A percentile compares a stretch with the other conserved stretches of the same genome.
phyloP scores from a whole-genome alignment of 805 yeast genomes.

The Lipomyces yamanashiensis region DNA sequence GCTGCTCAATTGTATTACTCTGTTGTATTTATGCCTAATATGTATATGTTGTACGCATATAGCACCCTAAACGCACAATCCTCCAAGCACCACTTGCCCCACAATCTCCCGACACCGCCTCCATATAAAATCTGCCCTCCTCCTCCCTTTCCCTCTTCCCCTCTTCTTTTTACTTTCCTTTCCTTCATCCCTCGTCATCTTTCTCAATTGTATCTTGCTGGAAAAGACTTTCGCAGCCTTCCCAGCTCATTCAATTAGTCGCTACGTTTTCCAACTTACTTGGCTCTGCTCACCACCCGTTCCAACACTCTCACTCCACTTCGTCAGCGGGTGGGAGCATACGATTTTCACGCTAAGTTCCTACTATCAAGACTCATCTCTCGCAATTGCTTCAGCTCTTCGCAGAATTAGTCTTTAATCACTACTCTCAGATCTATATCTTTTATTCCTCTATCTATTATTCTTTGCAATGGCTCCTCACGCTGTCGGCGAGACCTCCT shows the following conservation, averaged over 20 bases:
- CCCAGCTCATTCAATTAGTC: conserved; percentile 20
- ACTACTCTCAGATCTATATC: conserved; percentile 45
- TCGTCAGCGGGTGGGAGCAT: conserved; percentile 51
- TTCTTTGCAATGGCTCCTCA: conserved; percentile 44
- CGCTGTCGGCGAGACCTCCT: conserved; percentile 37
- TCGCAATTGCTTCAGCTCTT: neutral
- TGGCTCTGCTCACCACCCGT: conserved; percentile 52
- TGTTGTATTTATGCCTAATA: too few species aligned
- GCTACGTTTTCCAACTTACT: conserved; percentile 51
- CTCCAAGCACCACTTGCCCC: too few species aligned
- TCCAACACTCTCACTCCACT: conserved; percentile 49
- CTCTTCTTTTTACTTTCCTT: neutral
- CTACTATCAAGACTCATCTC: neutral
- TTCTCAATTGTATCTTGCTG: neutral
- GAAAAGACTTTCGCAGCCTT: conserved; percentile 7
- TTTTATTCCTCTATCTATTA: conserved; percentile 30
- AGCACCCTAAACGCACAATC: too few species aligned
- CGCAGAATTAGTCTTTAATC: too few species aligned
- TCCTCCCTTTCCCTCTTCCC: neutral
- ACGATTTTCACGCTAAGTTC: conserved; percentile 52
- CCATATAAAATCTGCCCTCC: neutral
- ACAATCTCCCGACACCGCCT: neutral
- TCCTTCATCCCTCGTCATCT: neutral
- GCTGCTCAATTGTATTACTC: too few species aligned
- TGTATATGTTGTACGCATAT: too few species aligned